Percentiles rank a stretch among this genome's conserved stretches.
These are phyloP conservation scores for Pyrenochaeta sp. DNA, from an alignment of 2,329 filamentous ascomycete species.

Conservation along the genomic window DNA sequence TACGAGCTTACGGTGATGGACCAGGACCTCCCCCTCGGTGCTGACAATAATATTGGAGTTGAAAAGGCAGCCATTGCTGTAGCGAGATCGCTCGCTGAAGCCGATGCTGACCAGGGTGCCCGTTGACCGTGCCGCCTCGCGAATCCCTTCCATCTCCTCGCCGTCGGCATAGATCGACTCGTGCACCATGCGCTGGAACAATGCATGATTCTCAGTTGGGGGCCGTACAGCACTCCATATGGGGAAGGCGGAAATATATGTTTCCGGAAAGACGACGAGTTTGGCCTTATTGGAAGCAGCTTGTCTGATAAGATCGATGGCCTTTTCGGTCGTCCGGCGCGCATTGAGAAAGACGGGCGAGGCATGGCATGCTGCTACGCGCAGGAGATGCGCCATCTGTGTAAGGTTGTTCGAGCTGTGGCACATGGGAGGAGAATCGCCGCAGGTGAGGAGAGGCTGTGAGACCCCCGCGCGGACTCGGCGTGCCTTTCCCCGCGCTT, in stretches of 20 bases:
- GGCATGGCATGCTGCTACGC: conserved; percentile 38
- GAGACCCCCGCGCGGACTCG: neutral
- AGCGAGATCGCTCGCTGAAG: conserved; percentile 58
- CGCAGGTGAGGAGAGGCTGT: neutral
- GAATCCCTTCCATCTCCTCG: conserved; percentile 51
- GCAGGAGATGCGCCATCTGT: conserved; percentile 24
- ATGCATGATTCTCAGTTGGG: conserved; percentile 60
- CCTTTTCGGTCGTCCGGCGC: conserved; percentile 57
- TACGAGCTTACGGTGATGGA: conserved; percentile 64
- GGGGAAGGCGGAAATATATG: conserved; percentile 63
- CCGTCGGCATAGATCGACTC: conserved; percentile 59
- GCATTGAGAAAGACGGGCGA: conserved; percentile 60
- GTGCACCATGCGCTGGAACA: conserved; percentile 57
- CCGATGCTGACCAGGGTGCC: conserved; percentile 59
- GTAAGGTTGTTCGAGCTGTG: neutral
- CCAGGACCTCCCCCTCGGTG: conserved; percentile 54
- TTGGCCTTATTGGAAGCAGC: conserved; percentile 57
- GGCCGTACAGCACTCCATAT: conserved; percentile 59
- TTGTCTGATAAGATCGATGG: conserved; percentile 55
- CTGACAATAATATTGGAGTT: conserved; percentile 62
- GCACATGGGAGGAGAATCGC: neutral
- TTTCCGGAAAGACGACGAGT: conserved; percentile 64
- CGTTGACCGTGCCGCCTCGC: conserved; percentile 47
- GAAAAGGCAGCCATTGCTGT: conserved; percentile 59
- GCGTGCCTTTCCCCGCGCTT: neutral